phyloP scores from a whole-genome alignment of 257 asterid genomes.

The Misopates orontium region DNA sequence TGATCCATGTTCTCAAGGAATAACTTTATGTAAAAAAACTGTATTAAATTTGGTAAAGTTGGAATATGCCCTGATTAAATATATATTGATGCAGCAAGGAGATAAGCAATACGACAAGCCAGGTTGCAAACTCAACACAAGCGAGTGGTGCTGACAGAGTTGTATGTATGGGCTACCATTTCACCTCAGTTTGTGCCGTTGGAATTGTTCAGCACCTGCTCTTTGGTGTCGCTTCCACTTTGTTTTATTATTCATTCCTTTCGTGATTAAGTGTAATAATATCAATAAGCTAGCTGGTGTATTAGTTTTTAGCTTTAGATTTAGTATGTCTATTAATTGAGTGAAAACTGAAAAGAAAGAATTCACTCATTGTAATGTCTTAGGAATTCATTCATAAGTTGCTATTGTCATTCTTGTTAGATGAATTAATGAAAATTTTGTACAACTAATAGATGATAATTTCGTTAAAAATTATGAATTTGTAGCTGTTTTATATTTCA shows the following conservation, averaged over 20 bases:
- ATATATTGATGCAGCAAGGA: slow-evolving; percentile 61
- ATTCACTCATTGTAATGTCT: slow-evolving; percentile 23
- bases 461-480: too few relatives aligned
- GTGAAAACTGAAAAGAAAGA: too few relatives aligned
- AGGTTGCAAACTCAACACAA: slow-evolving; percentile 67
- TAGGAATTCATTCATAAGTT: neutral
- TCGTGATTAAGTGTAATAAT: slow-evolving; percentile 43
- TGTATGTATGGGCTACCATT: slow-evolving; percentile 35
- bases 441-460: too few relatives aligned
- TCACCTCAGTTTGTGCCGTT: slow-evolving; percentile 29
- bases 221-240: slow-evolving; percentile 33
- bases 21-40: too few relatives aligned
- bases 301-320: slow-evolving; percentile 20
- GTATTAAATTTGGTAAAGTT: neutral
- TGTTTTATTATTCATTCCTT: slow-evolving; percentile 52
- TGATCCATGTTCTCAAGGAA: slow-evolving; percentile 13
- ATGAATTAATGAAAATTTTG: too few relatives aligned
- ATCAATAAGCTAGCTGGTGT: slow-evolving; percentile 26
- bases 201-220: slow-evolving; percentile 32
- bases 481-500: too few relatives aligned
- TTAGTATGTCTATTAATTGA: slow-evolving; percentile 22
- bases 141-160: slow-evolving; percentile 54
- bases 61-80: neutral
- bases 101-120: slow-evolving; percentile 55
- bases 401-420: too few relatives aligned